A percentile compares a stretch with the other conserved stretches of the same genome.
phyloP scores from a whole-genome alignment of 2,329 filamentous ascomycete genomes.

The Aureobasidium zeae region DNA sequence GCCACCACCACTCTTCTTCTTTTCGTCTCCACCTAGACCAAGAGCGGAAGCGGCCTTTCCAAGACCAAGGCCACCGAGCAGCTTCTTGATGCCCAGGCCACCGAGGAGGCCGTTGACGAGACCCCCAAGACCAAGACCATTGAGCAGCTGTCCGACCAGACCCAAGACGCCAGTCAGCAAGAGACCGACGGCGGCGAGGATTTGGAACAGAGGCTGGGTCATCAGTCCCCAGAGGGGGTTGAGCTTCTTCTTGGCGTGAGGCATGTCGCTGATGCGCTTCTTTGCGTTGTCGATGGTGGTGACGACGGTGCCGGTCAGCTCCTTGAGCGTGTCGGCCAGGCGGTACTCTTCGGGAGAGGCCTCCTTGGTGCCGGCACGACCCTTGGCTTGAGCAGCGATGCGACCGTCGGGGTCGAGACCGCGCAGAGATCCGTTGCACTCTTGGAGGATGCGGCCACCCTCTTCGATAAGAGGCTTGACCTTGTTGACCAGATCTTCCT shows the following conservation, averaged over 20 bases:
- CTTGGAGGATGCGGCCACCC: slow-evolving; percentile 68
- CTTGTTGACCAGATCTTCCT: slow-evolving; percentile 76
- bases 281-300: slow-evolving; percentile 79
- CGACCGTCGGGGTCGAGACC: slow-evolving; percentile 82
- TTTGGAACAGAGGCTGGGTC: slow-evolving; percentile 82
- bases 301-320: slow-evolving; percentile 70
- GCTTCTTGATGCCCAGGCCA: slow-evolving; percentile 64
- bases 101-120: slow-evolving; percentile 71
- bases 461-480: slow-evolving; percentile 86
- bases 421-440: slow-evolving; percentile 78
- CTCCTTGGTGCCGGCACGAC: slow-evolving; percentile 63
- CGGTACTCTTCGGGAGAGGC: slow-evolving; percentile 75
- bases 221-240: slow-evolving; percentile 82
- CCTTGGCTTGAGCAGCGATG: slow-evolving; percentile 77
- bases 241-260: slow-evolving; percentile 87
- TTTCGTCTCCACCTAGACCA: slow-evolving; percentile 48
- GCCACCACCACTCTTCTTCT: slow-evolving; percentile 30
- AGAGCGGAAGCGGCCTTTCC: slow-evolving; percentile 42
- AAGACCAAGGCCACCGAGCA: slow-evolving; percentile 64
- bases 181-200: slow-evolving; percentile 78
- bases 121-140: slow-evolving; percentile 72
- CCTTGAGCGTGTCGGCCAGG: slow-evolving; percentile 77
- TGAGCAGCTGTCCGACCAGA: slow-evolving; percentile 70
- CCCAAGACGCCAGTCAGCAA: slow-evolving; percentile 74
- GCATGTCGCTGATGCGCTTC: slow-evolving; percentile 83